These are phyloP conservation scores for Tirmania nivea DNA, from an alignment of 495 filamentous ascomycete species.

Conservation along the genomic window DNA sequence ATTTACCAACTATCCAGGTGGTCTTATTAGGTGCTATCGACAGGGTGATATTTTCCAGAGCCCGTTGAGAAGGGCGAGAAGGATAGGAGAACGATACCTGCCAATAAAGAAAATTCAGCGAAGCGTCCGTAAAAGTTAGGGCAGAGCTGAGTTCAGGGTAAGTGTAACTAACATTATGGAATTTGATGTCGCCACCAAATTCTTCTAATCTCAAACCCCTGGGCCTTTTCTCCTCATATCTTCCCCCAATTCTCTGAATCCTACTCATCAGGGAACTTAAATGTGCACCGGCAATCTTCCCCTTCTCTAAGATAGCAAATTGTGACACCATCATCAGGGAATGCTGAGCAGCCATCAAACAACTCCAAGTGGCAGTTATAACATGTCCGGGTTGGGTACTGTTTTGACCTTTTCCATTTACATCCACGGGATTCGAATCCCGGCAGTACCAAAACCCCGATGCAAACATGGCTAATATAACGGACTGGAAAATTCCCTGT, in stretches of 20 bases:
- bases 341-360: constrained; percentile 51
- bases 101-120: not conserved
- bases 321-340: constrained; percentile 53
- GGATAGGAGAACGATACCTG: constrained; percentile 76
- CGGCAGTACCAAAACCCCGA: constrained; percentile 64
- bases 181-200: constrained; percentile 39
- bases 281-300: constrained; percentile 45
- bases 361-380: constrained; percentile 68
- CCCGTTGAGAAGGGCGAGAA: constrained; percentile 38
- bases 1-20: constrained; percentile 66
- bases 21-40: constrained; percentile 50
- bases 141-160: not conserved
- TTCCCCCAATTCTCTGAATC: constrained; percentile 8
- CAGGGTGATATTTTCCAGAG: constrained; percentile 38
- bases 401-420: constrained; percentile 40
- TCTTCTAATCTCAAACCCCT: constrained; percentile 6
- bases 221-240: no score
- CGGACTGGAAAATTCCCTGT: constrained; percentile 46
- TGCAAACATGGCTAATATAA: constrained; percentile 63
- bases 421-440: no score
- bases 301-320: constrained; percentile 54
- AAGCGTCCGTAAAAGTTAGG: not conserved
- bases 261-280: constrained; percentile 29
- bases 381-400: constrained; percentile 42
- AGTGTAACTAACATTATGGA: constrained; percentile 38